These are phyloP conservation scores for Colletotrichum eleusines DNA, from an alignment of 2,329 filamentous ascomycete genomes.

Conservation along the genomic window DNA sequence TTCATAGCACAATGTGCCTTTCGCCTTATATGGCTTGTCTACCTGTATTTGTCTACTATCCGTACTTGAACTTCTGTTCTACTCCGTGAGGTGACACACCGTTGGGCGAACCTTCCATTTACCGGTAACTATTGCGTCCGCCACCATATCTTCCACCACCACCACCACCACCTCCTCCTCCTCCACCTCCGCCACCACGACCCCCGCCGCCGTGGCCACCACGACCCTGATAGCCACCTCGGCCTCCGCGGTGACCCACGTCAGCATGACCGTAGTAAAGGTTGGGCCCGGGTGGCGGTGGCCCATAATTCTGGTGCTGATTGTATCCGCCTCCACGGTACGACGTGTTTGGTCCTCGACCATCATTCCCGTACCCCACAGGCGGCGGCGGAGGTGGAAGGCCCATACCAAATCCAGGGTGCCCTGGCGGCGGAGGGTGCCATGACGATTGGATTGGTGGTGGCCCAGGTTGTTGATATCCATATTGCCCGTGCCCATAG, in stretches of 20 bases:
- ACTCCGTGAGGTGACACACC: neutral
- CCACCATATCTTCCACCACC: conserved; percentile 20
- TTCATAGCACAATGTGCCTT: neutral
- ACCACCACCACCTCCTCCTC: conserved; percentile 2
- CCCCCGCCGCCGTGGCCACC: conserved; percentile 25
- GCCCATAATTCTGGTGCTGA: conserved; percentile 28
- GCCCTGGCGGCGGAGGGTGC: conserved; percentile 60
- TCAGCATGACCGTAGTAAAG: conserved; percentile 9
- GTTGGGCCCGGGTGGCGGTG: conserved; percentile 20
- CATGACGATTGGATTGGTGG: conserved; percentile 48
- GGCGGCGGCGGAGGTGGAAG: conserved; percentile 63
- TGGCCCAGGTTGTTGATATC: conserved; percentile 1
- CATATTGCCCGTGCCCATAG: conserved; percentile 39
- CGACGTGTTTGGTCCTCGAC: conserved; percentile 22
- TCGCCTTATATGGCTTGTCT: neutral
- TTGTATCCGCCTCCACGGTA: conserved; percentile 28
- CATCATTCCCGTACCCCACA: conserved; percentile 47
- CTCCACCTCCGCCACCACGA: neutral
- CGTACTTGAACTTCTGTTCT: neutral
- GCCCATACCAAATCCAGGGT: conserved; percentile 57
- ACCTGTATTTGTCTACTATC: neutral
- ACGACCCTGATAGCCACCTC: conserved; percentile 30
- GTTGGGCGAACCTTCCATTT: neutral
- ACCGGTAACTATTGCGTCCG: conserved; percentile 30
- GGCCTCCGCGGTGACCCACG: conserved; percentile 25